Evolutionary conservation across 2,329 filamentous ascomycete genomes (phyloP).

Genomic region (Myrmaecium sp.): DNA sequence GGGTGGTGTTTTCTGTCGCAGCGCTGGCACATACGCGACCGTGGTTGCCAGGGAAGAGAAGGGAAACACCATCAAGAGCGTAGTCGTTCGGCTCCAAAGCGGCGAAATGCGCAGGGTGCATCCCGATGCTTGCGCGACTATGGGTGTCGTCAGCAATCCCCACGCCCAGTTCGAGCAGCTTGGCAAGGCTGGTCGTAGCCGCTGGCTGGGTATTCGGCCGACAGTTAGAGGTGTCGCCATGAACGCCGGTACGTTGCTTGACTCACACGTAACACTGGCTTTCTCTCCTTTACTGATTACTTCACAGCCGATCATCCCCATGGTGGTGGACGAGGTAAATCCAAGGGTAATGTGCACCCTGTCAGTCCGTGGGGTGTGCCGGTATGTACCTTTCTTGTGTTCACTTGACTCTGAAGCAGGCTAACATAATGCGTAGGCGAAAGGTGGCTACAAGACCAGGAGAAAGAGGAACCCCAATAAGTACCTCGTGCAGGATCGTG

Average conservation of each 20-base stretch:
- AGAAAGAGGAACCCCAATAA: slow-evolving; percentile 80
- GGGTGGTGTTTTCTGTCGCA: slow-evolving; percentile 80
- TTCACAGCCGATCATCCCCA: slow-evolving; percentile 75
- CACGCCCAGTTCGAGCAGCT: slow-evolving; percentile 81
- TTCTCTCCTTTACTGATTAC: slow-evolving; percentile 8
- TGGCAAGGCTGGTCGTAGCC: slow-evolving; percentile 84
- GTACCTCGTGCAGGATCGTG: slow-evolving; percentile 68
- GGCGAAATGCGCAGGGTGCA: slow-evolving; percentile 81
- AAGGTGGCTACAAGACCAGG: slow-evolving; percentile 83
- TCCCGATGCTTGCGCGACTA: slow-evolving; percentile 84
- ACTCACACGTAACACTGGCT: too few species aligned
- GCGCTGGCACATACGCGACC: slow-evolving; percentile 80
- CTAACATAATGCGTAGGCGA: slow-evolving; percentile 31
- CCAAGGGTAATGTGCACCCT: slow-evolving; percentile 91
- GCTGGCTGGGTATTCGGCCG: slow-evolving; percentile 87
- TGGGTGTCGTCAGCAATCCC: slow-evolving; percentile 85
- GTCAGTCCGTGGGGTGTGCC: slow-evolving; percentile 93
- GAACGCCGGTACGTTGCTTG: slow-evolving; percentile 76
- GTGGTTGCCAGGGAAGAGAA: slow-evolving; percentile 59
- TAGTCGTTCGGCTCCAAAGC: slow-evolving; percentile 76
- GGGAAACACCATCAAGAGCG: slow-evolving; percentile 54
- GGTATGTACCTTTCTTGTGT: slow-evolving; percentile 43
- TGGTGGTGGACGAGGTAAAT: slow-evolving; percentile 97
- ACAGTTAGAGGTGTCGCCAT: slow-evolving; percentile 96
- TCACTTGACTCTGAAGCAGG: background rate